Conservation (phyloP, 2,329 filamentous ascomycete genomes). For the Pyricularia grisea region DNA sequence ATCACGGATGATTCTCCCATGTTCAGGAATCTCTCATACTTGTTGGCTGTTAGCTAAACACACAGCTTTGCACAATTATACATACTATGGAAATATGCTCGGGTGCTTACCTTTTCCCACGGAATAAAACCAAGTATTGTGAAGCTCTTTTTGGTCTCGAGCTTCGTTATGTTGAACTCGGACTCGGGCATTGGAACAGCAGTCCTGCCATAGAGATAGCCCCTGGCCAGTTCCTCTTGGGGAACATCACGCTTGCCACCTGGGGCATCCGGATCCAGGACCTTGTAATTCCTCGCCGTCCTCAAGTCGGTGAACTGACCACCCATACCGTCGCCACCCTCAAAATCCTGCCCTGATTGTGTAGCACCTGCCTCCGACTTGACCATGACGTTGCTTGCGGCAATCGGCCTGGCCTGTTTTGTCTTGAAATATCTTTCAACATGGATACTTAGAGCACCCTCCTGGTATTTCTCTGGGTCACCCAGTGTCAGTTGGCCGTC, state of each 20-base stretch:
- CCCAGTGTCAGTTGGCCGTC: conserved; percentile 75
- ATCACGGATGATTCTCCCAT: conserved; percentile 76
- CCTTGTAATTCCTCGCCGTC: conserved; percentile 68
- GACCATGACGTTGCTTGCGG: conserved; percentile 68
- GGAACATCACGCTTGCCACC: conserved; percentile 77
- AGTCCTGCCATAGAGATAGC: conserved; percentile 87
- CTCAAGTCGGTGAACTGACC: conserved; percentile 59
- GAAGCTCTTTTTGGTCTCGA: conserved; percentile 67
- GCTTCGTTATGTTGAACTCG: conserved; percentile 79
- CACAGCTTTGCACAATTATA: not conserved
- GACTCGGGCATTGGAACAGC: conserved; percentile 82
- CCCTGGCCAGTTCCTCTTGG: conserved; percentile 78
- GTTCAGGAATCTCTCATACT: conserved; percentile 78
- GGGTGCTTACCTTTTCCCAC: conserved; percentile 48
- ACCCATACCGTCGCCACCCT: conserved; percentile 2
- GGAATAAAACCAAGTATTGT: conserved; percentile 83
- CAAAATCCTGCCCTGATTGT: conserved; percentile 37
- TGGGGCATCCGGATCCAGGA: conserved; percentile 63
- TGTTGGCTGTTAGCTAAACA: not conserved
- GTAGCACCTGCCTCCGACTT: conserved; percentile 38
- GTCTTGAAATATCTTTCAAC: conserved; percentile 89
- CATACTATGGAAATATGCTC: not conserved
- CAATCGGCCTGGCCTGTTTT: conserved; percentile 62
- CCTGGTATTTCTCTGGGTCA: conserved; percentile 55
- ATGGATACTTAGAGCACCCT: conserved; percentile 69